Percentiles rank a stretch among this genome's conserved stretches.
Evolutionary conservation across 2,329 filamentous ascomycete species (phyloP).

Genomic region (Sarocladiaceae sp.): DNA sequence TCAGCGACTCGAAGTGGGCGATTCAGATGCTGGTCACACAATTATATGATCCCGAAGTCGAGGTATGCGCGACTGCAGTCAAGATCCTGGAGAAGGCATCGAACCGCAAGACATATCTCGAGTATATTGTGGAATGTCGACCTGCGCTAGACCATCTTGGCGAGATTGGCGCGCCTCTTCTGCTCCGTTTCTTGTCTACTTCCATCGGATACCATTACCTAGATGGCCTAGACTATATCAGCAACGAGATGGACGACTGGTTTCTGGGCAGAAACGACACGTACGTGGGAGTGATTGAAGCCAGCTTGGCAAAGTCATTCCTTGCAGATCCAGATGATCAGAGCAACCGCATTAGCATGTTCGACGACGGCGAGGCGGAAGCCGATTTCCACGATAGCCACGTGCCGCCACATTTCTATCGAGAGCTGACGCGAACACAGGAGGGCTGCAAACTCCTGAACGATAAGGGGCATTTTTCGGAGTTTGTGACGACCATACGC

Average conservation of each 20-base stretch:
- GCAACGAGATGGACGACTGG: conserved; percentile 99
- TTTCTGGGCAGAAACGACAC: conserved; percentile 93
- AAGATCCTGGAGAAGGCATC: conserved; percentile 97
- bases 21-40: conserved; percentile 97
- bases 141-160: conserved; percentile 92
- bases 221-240: conserved; percentile 96
- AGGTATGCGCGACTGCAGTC: conserved; percentile 93
- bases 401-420: conserved; percentile 97
- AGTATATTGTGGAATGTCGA: conserved; percentile 95
- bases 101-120: conserved; percentile 83
- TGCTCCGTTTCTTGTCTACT: conserved; percentile 89
- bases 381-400: conserved; percentile 57
- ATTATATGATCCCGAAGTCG: conserved; percentile 93
- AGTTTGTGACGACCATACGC: conserved; percentile 84
- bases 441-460: conserved; percentile 88
- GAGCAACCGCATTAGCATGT: conserved; percentile 53
- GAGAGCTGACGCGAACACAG: conserved; percentile 85
- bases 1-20: conserved; percentile 84
- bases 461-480: conserved; percentile 93
- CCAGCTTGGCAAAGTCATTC: conserved; percentile 86
- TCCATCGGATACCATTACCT: conserved; percentile 97
- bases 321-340: conserved; percentile 59
- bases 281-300: conserved; percentile 93
- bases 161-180: conserved; percentile 89
- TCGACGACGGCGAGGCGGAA: conserved; percentile 53